Evolutionary conservation across 169 alveolate genomes (phyloP), one percentile per base, ranked within the genome.

Genomic region (Perkinsus marinus): DNA sequence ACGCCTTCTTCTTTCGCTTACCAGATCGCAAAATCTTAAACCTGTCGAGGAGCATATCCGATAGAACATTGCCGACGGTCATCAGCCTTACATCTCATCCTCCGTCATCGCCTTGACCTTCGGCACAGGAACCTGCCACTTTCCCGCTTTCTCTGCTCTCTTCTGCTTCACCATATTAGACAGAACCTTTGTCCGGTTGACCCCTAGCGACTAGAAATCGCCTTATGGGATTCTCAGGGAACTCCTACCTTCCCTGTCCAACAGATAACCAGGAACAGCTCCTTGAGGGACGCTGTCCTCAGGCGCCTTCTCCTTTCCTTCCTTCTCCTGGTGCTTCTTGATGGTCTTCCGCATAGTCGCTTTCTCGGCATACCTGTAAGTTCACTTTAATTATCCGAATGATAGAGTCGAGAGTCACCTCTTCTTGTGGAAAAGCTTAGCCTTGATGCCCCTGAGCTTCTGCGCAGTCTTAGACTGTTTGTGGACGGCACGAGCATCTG

Each of bases 101-200:
- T 96, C 98, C 0, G 97, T 95, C 97, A 96, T 94, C 36, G 99
- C 98, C 93, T 98, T 96, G 36, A 98, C 99, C 94, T 98, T 98
- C 0, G 99, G 99, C 43, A 99, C 96, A 17, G 99, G 99, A 39
- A 99, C 99, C 90, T 98, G 96, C 99, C 99, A 99, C 95, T 98
- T 99, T 26, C 99, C 99, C 37, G 99, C 99, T 93, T 98, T 99
- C 93, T 98, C 99, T 95, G 98, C 98, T 90, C 99, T 94, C 94
- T 99, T 99, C 94, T 99, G 99, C 94, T 99, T 99, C 93, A 99
- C 97, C 99, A 98, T 98, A 94, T 99, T 99, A 36, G 99, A 96
- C 92, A 99, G 95, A 16, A 97, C 95, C 94, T 95, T 90, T 17
- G 93, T 13, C n/a, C 39, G 6, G 79, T 90, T 39, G 39, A 30